phyloP scores from a whole-genome alignment of 2,329 filamentous ascomycete genomes.

The Colletotrichum sansevieriae region DNA sequence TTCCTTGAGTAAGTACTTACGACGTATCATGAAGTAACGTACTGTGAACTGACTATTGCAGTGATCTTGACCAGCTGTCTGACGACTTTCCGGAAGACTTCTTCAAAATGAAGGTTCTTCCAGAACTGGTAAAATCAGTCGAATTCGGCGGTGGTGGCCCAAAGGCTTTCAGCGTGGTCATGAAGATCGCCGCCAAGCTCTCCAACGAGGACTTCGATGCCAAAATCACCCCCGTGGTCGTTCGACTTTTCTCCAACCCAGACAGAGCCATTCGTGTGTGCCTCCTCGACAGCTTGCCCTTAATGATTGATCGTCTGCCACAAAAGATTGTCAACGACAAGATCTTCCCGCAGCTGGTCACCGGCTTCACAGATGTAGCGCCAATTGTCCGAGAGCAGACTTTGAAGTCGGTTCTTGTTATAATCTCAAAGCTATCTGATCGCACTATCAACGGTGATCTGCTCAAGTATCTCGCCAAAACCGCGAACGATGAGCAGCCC shows the following conservation, averaged over 20 bases:
- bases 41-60: conserved; percentile 51
- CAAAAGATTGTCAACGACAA: conserved; percentile 95
- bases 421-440: conserved; percentile 92
- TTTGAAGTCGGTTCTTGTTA: conserved; percentile 89
- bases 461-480: conserved; percentile 90
- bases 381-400: conserved; percentile 96
- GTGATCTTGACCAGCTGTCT: conserved; percentile 84
- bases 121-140: conserved; percentile 97
- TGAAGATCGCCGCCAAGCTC: conserved; percentile 91
- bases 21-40: conserved; percentile 44
- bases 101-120: conserved; percentile 96
- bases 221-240: conserved; percentile 85
- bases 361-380: conserved; percentile 92
- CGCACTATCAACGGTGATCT: conserved; percentile 94
- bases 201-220: conserved; percentile 90
- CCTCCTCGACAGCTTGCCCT: conserved; percentile 86
- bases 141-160: conserved; percentile 97
- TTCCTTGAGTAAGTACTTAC: conserved; percentile 74
- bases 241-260: conserved; percentile 89
- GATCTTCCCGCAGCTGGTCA: conserved; percentile 95
- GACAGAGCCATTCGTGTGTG: conserved; percentile 94
- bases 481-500: conserved; percentile 96
- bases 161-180: conserved; percentile 87
- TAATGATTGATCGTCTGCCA: conserved; percentile 91
- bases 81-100: conserved; percentile 98